Evolutionary conservation across 2,329 filamentous ascomycete species (phyloP).

Genomic region (Coniochaeta pulveracea): DNA sequence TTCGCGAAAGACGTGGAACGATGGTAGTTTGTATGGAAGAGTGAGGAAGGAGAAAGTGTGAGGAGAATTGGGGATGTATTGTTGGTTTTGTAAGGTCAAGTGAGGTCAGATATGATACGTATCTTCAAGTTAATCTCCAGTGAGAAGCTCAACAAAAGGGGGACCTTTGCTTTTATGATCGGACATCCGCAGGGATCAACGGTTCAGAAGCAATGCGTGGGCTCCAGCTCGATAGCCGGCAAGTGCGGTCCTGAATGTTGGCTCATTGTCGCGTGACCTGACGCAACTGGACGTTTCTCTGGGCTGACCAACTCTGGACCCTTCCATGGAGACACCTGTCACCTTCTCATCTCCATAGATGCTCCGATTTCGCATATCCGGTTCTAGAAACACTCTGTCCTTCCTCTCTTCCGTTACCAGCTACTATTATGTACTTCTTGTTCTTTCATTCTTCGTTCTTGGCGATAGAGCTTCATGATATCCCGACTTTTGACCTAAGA

Average conservation of each 20-base stretch:
- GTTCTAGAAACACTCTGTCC: too few relatives aligned
- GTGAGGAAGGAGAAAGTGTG: constrained; percentile 1
- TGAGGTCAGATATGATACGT: constrained; percentile 1
- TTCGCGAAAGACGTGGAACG: too few relatives aligned
- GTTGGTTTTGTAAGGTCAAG: background rate
- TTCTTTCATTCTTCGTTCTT: background rate
- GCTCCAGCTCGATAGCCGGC: background rate
- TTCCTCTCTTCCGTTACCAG: background rate
- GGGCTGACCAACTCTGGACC: constrained; percentile 6
- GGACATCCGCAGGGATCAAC: constrained; percentile 4
- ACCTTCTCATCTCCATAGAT: background rate
- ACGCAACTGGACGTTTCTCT: constrained; percentile 6
- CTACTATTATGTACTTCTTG: background rate
- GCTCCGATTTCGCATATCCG: background rate
- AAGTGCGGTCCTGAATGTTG: background rate
- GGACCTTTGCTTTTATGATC: background rate
- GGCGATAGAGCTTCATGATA: background rate
- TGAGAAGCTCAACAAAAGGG: constrained; percentile 2
- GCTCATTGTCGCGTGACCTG: constrained; percentile 9
- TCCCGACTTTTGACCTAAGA: too few relatives aligned
- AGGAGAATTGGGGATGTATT: background rate
- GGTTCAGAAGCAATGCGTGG: constrained; percentile 3
- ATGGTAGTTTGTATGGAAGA: background rate
- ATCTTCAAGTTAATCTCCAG: background rate
- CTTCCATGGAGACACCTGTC: constrained; percentile 1